Percentiles rank a stretch among this genome's conserved stretches.
Conservation (phyloP, 140 eudicot species). For the Ambrosia hybrid region DNA sequence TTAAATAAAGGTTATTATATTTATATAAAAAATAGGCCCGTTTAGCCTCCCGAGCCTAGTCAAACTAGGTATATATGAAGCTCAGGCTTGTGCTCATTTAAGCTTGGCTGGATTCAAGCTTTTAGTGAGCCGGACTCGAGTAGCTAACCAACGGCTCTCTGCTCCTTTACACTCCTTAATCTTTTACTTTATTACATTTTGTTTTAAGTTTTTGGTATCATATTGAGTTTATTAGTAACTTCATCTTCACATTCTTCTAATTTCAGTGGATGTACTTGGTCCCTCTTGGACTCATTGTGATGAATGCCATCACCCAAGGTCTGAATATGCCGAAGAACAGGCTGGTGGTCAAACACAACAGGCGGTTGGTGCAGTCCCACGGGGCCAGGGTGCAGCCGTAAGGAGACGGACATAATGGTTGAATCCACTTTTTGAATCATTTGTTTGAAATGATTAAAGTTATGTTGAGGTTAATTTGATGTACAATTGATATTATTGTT, state of each 20-base stretch:
- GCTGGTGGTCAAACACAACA: slow-evolving; percentile 59
- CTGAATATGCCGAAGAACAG: slow-evolving; percentile 89
- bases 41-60: not conserved
- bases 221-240: not conserved
- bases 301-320: slow-evolving; percentile 95
- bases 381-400: slow-evolving; percentile 59
- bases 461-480: slow-evolving; percentile 2
- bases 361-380: slow-evolving; percentile 42
- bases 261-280: slow-evolving; percentile 96
- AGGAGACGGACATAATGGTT: slow-evolving; percentile 61
- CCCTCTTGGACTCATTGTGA: slow-evolving; percentile 85
- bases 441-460: not conserved
- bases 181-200: slow-evolving; percentile 4
- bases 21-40: not conserved
- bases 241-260: not conserved
- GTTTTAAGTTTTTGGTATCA: not conserved
- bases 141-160: not conserved
- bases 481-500: not conserved
- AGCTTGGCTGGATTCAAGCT: not conserved
- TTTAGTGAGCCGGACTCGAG: not conserved
- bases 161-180: not conserved
- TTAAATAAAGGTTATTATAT: not conserved
- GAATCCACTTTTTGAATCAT: not conserved
- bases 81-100: not conserved
- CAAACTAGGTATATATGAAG: not conserved